phyloP scores from a whole-genome alignment of 1,284 basidiomycete species.

The Volvariella volvacea region DNA sequence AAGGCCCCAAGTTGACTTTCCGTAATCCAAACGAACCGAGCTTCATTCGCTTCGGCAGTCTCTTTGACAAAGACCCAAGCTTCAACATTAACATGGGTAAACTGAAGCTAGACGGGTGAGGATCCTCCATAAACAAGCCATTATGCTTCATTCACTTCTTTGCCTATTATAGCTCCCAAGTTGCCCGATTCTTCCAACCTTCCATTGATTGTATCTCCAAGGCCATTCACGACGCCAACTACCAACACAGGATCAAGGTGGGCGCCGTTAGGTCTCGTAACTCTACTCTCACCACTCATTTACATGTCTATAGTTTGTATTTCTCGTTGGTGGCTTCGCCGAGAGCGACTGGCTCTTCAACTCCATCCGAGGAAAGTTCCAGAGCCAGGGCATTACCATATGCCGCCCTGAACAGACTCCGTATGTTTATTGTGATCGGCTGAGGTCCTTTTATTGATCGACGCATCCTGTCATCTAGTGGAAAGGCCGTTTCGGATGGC shows the following conservation, averaged over 20 bases:
- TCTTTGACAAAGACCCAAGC: constrained; percentile 33
- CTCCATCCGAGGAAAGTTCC: constrained; percentile 13
- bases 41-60: constrained; percentile 22
- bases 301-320: constrained; percentile 10
- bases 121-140: too few relatives aligned
- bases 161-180: constrained; percentile 22
- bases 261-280: too few relatives aligned
- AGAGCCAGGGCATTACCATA: constrained; percentile 13
- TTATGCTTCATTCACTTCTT: too few relatives aligned
- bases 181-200: constrained; percentile 41
- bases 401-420: constrained; percentile 20
- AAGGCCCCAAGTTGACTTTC: constrained; percentile 37
- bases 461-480: constrained; percentile 23
- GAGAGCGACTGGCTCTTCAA: constrained; percentile 15
- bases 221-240: constrained; percentile 20
- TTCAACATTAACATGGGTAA: constrained; percentile 39
- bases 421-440: constrained; percentile 13
- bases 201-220: constrained; percentile 34
- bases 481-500: constrained; percentile 52
- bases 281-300: neutral
- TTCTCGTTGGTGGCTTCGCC: constrained; percentile 16
- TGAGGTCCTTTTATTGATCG: neutral
- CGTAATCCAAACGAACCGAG: constrained; percentile 25
- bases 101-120: constrained; percentile 37
- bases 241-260: neutral